These are phyloP conservation scores for Solanum commersonii DNA, from an alignment of 257 asterid genomes.

Conservation along the genomic window DNA sequence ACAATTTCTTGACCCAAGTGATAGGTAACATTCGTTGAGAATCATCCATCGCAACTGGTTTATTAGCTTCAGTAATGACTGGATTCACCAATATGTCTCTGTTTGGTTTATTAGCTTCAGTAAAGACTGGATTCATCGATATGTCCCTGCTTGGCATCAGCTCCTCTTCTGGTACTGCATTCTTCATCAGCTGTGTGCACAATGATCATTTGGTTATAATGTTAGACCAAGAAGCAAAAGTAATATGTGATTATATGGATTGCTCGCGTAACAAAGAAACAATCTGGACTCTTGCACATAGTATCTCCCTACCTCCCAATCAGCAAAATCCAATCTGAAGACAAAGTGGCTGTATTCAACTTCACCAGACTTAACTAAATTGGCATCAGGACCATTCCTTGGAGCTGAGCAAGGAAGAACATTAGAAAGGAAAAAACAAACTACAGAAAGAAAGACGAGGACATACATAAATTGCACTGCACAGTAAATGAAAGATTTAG, in stretches of 20 bases:
- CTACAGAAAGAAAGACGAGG: background rate
- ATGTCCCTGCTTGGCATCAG: constrained; percentile 30
- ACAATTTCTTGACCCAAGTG: constrained; percentile 2
- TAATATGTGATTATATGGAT: background rate
- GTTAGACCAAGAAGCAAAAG: background rate
- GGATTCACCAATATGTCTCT: background rate
- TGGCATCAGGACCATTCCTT: constrained; percentile 30
- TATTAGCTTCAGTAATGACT: background rate
- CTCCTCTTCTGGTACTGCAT: constrained; percentile 25
- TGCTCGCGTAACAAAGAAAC: background rate
- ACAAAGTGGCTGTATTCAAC: constrained; percentile 30
- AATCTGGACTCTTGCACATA: background rate
- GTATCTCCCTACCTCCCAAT: constrained; percentile 40
- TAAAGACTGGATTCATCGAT: background rate
- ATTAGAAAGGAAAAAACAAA: background rate
- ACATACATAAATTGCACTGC: background rate
- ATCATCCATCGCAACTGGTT: background rate
- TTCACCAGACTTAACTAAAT: constrained; percentile 19
- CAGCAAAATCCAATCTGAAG: constrained; percentile 39
- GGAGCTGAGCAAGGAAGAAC: constrained; percentile 24
- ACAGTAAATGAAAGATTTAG: background rate
- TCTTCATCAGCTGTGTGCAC: constrained; percentile 28
- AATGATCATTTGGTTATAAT: background rate
- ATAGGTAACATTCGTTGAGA: background rate
- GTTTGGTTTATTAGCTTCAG: constrained; percentile 4